Evolutionary conservation across 352 stramenopile genomes (phyloP), one percentile per base, ranked within the genome.

Genomic region (Pelagophyceae sp.): DNA sequence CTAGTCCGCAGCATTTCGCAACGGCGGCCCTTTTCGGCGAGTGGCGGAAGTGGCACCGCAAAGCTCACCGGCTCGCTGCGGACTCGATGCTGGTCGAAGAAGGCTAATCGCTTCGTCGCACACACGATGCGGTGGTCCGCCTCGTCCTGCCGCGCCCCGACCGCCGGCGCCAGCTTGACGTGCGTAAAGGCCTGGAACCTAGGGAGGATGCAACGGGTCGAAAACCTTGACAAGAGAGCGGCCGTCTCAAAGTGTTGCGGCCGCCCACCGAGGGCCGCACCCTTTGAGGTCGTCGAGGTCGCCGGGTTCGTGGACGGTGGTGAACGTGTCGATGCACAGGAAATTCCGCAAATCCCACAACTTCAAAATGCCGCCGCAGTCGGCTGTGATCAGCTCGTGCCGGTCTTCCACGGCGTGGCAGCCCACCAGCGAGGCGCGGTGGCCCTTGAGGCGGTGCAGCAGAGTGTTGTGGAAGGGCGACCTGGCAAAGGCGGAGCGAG

Each of bases 51-150:
- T n/a, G n/a, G n/a, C n/a, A n/a, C n/a, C n/a, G n/a, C n/a, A n/a
- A n/a, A n/a, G n/a, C n/a, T n/a, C n/a, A 83, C 80, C 31, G 80
- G 76, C 70, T 83, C 80, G n/a, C 40, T 80, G 50, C 80, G 80
- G 37, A 64, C 72, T 35, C 80, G 76, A 35, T 82, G 79, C 69
- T 83, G 78, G 50, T 83, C 80, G 71, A 83, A 83, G 63, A 78
- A 81, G 70, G 81, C 72, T 1, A 83, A 65, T 45, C 72, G 77
- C 61, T 83, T 83, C 0, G 76, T 80, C 19, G 11, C 76, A 1
- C 32, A 40, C 31, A 80, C 60, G 45, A 80, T 50, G 29, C 76
- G 19, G 37, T 72, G 78, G 67, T 80, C 76, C 17, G 45, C 38
- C 69, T 72, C 38, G 67, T 80, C 60, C n/a, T 76, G 38, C 17